Evolutionary conservation across 768 basidiomycete species (phyloP).

Genomic region (Glaciozyma antarctica): DNA sequence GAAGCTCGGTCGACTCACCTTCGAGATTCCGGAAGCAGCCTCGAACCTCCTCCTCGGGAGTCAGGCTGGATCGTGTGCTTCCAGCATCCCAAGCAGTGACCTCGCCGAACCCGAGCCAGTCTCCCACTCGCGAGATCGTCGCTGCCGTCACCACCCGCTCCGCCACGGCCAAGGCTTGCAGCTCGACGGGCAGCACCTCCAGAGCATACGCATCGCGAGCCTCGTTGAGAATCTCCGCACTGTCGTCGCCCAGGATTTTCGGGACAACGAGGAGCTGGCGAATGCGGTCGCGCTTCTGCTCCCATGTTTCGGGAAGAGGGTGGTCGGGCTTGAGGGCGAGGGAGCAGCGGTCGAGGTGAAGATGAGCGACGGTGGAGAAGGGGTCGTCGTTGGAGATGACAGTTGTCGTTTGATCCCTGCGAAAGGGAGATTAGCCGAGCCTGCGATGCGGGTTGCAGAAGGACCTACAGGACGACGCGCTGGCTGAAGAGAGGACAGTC

Average conservation of each 20-base stretch:
- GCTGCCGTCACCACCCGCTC: background rate
- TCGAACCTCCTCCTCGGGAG: slow-evolving; percentile 60
- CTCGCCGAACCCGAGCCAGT: slow-evolving; percentile 64
- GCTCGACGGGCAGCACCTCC: background rate
- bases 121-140: slow-evolving; percentile 18
- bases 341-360: slow-evolving; percentile 62
- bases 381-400: slow-evolving; percentile 56
- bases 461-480: slow-evolving; percentile 56
- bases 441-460: background rate
- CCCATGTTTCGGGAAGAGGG: slow-evolving; percentile 8
- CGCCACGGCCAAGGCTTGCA: background rate
- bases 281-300: slow-evolving; percentile 18
- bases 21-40: slow-evolving; percentile 57
- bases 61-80: background rate
- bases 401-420: slow-evolving; percentile 55
- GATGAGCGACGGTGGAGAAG: slow-evolving; percentile 82
- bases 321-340: slow-evolving; percentile 42
- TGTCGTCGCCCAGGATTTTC: background rate
- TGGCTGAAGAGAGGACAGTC: slow-evolving; percentile 82
- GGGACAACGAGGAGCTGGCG: background rate
- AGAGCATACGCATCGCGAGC: background rate
- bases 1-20: slow-evolving; percentile 44
- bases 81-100: slow-evolving; percentile 39
- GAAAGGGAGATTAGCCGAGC: background rate
- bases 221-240: background rate